Evolutionary conservation across 2,329 filamentous ascomycete genomes (phyloP).

Genomic region (Penicillium thymicola): DNA sequence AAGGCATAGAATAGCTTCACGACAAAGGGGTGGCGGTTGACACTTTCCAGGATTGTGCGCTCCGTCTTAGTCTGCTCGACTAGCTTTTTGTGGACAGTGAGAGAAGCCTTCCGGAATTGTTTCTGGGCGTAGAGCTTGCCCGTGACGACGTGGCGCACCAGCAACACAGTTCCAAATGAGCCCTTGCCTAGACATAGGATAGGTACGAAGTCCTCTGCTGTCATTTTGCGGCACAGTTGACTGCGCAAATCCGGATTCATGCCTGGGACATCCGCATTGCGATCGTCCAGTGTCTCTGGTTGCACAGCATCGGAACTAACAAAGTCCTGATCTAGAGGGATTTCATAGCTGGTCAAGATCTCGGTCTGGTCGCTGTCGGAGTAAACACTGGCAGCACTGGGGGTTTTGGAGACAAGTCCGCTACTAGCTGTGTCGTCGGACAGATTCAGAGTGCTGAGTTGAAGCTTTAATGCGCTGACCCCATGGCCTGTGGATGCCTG

Average conservation of each 20-base stretch:
- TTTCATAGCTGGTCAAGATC: slow-evolving; percentile 75
- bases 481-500: slow-evolving; percentile 59
- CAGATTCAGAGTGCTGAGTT: slow-evolving; percentile 74
- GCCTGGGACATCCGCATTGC: slow-evolving; percentile 27
- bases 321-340: slow-evolving; percentile 80
- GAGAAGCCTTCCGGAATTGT: slow-evolving; percentile 94
- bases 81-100: slow-evolving; percentile 92
- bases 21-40: slow-evolving; percentile 95
- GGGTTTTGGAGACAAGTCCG: slow-evolving; percentile 43
- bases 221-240: slow-evolving; percentile 73
- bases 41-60: slow-evolving; percentile 87
- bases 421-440: slow-evolving; percentile 57
- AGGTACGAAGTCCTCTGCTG: slow-evolving; percentile 82
- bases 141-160: slow-evolving; percentile 85
- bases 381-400: slow-evolving; percentile 58
- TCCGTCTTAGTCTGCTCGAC: slow-evolving; percentile 98
- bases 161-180: slow-evolving; percentile 88
- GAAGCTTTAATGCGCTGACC: slow-evolving; percentile 76
- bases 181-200: slow-evolving; percentile 93
- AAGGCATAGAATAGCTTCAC: slow-evolving; percentile 98
- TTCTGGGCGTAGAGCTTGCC: slow-evolving; percentile 95
- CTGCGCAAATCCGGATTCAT: slow-evolving; percentile 56
- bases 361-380: slow-evolving; percentile 66
- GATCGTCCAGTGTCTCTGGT: slow-evolving; percentile 32
- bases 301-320: slow-evolving; percentile 58